Base-by-base conservation (phyloP, 345 rosid species). In the Citrus medica region DNA sequence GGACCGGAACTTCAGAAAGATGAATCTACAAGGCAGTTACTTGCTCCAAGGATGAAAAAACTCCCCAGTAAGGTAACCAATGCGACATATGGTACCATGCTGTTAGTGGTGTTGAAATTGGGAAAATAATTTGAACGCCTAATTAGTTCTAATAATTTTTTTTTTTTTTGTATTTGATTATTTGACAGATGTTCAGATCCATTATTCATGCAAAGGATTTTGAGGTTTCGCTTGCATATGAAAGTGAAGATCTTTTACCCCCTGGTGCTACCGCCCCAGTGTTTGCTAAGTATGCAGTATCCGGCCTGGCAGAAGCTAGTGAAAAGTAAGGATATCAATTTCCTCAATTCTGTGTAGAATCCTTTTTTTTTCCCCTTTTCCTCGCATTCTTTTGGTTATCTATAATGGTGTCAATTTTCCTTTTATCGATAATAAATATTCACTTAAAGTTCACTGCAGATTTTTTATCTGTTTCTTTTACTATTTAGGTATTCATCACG, bases 21-120 rank as follows among this genome's bases (percentile, higher is more conserved):
- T 81, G 94, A 91, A 71, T 89, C 69, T 82, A 89, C 90, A 37
- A 89, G 87, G 85, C 95, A 90, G 84, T 87, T 87, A 81, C 91
- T 93, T 67, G 96, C 90, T 75, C 95, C 92, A 67, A 86, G 98
- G 82, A 90, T 97, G 99, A 97, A 94, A 86, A 97, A 97, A 69
- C 88, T 94, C 76, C 98, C 98, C 66, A 91, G 94, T 84, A 97
- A 94, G 98, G 99, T 97, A 92, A 82, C 40, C 61, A 73, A 27
- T 28, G 33, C 63, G 16, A 70, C 53, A 51, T 53, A 30, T 73
- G 46, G 30, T 17, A 51, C 24, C 60, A 24, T 70, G 37, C 9
- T 78, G 48, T 59, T 58, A 24, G 68, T 55, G 80, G 24, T 72
- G 33, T 58, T 62, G 66, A 62, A 72, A 28, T 35, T 14, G 40